phyloP scores from a whole-genome alignment of 1,139 yeast species.

The Yamadazyma mexicana region DNA sequence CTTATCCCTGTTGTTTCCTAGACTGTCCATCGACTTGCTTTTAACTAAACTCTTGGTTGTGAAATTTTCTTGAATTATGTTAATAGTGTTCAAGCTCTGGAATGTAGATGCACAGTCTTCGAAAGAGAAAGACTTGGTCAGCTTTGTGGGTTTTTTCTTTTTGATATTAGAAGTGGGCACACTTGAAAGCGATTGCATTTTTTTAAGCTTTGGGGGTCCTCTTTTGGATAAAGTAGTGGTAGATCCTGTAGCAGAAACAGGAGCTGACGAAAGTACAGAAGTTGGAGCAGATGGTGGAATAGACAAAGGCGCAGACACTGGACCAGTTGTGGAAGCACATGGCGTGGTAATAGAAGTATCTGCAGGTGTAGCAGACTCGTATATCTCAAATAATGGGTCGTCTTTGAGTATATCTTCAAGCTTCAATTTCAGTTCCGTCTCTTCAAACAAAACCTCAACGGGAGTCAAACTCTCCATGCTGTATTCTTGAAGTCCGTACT shows the following conservation, averaged over 20 bases:
- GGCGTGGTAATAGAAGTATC: slow-evolving; percentile 1
- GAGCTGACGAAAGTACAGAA: background rate
- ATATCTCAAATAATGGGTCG: slow-evolving; percentile 13
- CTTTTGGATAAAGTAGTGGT: background rate
- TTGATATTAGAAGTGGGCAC: background rate
- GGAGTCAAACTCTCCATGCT: slow-evolving; percentile 18
- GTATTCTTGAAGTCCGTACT: background rate
- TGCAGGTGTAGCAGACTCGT: slow-evolving; percentile 3
- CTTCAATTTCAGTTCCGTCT: slow-evolving; percentile 5
- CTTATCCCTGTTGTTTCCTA: background rate
- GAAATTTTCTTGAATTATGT: slow-evolving; percentile 7
- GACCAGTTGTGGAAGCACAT: no score
- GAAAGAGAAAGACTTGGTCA: slow-evolving; percentile 21
- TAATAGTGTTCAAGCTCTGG: slow-evolving; percentile 15
- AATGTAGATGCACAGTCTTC: slow-evolving; percentile 30
- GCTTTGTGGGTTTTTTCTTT: slow-evolving; percentile 8
- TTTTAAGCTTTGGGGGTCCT: background rate
- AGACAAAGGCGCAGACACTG: no score
- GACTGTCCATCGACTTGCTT: slow-evolving; percentile 2
- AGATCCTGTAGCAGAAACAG: no score
- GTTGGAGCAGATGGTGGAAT: no score
- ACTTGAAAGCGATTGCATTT: slow-evolving; percentile 3
- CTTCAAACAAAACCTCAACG: slow-evolving; percentile 13
- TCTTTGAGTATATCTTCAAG: slow-evolving; percentile 17
- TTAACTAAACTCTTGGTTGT: background rate